These are phyloP conservation scores for Colletotrichum spaethianum DNA, from an alignment of 2,329 filamentous ascomycete genomes.

Conservation along the genomic window DNA sequence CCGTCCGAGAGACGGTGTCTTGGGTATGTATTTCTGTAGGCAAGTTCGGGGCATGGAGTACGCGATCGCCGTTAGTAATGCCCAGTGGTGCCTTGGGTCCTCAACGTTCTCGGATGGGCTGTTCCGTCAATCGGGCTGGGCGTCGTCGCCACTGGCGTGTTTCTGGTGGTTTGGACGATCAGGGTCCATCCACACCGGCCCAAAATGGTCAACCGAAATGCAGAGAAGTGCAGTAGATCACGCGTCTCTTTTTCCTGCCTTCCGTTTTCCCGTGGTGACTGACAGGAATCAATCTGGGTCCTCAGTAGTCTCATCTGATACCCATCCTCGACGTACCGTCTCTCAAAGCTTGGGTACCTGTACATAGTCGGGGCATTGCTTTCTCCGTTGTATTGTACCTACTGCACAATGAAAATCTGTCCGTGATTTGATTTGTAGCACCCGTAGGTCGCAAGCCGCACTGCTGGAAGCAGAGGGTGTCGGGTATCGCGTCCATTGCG, in stretches of 20 bases:
- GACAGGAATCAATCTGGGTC: constrained; percentile 26
- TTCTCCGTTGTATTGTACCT: neutral
- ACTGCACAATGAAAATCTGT: neutral
- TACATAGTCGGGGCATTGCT: constrained; percentile 5
- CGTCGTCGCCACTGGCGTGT: constrained; percentile 35
- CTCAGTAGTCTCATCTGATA: constrained; percentile 6
- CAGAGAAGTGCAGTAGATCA: constrained; percentile 11
- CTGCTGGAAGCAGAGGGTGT: neutral
- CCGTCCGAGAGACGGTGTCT: neutral
- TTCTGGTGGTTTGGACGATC: constrained; percentile 33
- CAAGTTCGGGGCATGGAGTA: neutral
- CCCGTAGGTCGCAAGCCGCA: neutral
- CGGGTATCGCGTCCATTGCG: neutral
- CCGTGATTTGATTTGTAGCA: neutral
- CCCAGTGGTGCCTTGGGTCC: too few species aligned
- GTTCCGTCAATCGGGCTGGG: constrained; percentile 15
- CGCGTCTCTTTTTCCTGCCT: neutral
- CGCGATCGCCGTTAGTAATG: constrained; percentile 1
- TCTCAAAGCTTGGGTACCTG: constrained; percentile 1
- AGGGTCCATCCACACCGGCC: constrained; percentile 41
- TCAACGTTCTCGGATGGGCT: constrained; percentile 12
- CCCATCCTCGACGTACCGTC: constrained; percentile 3
- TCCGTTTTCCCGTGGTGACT: neutral
- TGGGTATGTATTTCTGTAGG: neutral
- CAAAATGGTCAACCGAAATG: neutral